These are phyloP conservation scores for Chaetomium sp. DNA, from an alignment of 2,329 filamentous ascomycete genomes.

Conservation along the genomic window DNA sequence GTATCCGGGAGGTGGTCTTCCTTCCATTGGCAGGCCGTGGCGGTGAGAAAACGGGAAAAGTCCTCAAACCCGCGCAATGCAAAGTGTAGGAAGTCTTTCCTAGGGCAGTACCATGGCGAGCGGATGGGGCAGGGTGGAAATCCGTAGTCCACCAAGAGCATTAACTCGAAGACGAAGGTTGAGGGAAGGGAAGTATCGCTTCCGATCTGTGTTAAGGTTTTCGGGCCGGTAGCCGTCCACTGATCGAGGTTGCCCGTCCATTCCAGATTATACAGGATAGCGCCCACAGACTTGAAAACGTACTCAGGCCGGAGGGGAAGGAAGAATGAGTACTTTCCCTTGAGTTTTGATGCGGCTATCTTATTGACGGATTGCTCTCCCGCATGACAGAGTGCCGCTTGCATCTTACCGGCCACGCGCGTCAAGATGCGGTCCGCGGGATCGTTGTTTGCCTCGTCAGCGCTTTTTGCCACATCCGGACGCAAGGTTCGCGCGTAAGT, in stretches of 20 bases:
- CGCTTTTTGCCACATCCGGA: too few relatives aligned
- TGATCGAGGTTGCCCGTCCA: not conserved
- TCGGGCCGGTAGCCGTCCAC: not conserved
- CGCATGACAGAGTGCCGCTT: not conserved
- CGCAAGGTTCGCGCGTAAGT: not conserved
- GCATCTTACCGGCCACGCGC: not conserved
- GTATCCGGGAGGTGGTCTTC: not conserved
- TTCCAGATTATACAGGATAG: conserved; percentile 5
- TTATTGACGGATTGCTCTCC: not conserved
- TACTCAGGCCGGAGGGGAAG: not conserved
- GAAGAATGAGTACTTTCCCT: not conserved
- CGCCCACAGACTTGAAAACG: not conserved
- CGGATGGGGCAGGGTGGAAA: not conserved
- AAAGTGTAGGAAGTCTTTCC: not conserved
- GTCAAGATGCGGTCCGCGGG: not conserved
- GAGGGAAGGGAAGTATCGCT: too few relatives aligned
- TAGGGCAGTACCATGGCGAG: not conserved
- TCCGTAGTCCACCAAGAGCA: conserved; percentile 12
- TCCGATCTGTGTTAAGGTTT: too few relatives aligned
- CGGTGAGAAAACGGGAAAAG: not conserved
- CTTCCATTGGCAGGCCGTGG: not conserved
- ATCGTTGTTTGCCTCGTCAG: too few relatives aligned
- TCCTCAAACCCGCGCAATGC: not conserved
- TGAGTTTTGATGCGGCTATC: not conserved
- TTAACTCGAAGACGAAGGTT: not conserved